Conservation (phyloP, 2,329 filamentous ascomycete species). For the Dryadomyces quercus-mongolicae region DNA sequence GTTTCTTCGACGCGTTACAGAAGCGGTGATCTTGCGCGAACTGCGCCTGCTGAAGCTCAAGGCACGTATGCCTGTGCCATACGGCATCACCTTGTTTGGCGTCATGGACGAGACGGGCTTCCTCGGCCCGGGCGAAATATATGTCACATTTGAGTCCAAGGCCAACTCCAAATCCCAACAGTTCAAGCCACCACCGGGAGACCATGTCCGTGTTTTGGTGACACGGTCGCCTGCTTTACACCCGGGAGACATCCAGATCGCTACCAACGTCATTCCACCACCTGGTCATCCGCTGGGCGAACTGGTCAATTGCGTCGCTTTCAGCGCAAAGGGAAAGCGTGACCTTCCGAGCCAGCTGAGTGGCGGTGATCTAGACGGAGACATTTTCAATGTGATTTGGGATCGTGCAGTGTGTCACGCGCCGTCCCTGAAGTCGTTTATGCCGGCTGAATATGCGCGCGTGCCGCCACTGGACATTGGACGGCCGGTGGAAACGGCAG, state of each 20-base stretch:
- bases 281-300: conserved; percentile 43
- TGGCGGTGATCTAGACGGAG: conserved; percentile 75
- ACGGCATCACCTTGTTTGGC: conserved; percentile 68
- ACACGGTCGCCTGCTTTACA: conserved; percentile 74
- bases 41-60: conserved; percentile 68
- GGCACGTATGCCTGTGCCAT: conserved; percentile 56
- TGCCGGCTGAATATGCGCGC: conserved; percentile 59
- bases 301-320: conserved; percentile 65
- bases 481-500: conserved; percentile 42
- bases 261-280: conserved; percentile 48
- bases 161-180: conserved; percentile 10
- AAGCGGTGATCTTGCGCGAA: conserved; percentile 57
- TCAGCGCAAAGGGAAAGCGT: conserved; percentile 56
- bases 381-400: conserved; percentile 71
- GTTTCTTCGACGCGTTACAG: conserved; percentile 60
- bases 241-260: conserved; percentile 66
- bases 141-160: conserved; percentile 31
- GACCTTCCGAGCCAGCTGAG: conserved; percentile 70
- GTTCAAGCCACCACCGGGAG: conserved; percentile 9
- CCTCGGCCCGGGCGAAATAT: conserved; percentile 56
- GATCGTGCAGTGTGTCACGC: conserved; percentile 34
- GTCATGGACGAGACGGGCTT: conserved; percentile 71
- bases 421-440: conserved; percentile 27
- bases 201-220: conserved; percentile 41
- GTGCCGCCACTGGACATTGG: conserved; percentile 44